phyloP scores from a whole-genome alignment of 116 monocot species.

The Dioscorea cayenensis region DNA sequence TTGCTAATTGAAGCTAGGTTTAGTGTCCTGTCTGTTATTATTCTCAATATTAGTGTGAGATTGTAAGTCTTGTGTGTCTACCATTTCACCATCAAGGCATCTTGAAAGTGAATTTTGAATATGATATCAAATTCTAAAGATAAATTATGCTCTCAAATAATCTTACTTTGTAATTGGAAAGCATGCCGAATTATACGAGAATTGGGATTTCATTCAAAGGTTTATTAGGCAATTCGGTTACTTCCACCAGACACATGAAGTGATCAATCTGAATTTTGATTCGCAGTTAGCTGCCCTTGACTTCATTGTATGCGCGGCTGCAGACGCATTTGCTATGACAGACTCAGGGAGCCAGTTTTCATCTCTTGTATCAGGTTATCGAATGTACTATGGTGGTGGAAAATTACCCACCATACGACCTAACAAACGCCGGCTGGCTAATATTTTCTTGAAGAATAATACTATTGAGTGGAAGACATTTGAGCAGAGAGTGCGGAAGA shows the following conservation, averaged over 20 bases:
- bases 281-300: slow-evolving; percentile 89
- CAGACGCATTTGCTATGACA: slow-evolving; percentile 95
- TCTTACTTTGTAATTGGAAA: too few relatives aligned
- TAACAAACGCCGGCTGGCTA: slow-evolving; percentile 79
- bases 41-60: too few relatives aligned
- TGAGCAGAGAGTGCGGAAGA: slow-evolving; percentile 69
- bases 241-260: not conserved
- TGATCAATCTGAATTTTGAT: not conserved
- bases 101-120: too few relatives aligned
- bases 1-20: too few relatives aligned
- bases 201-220: too few relatives aligned
- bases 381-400: slow-evolving; percentile 84
- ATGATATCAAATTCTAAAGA: too few relatives aligned
- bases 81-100: too few relatives aligned
- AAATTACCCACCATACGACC: slow-evolving; percentile 71
- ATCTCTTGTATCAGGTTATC: slow-evolving; percentile 79
- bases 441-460: slow-evolving; percentile 57
- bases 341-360: slow-evolving; percentile 98
- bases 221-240: too few relatives aligned
- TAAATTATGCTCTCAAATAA: too few relatives aligned
- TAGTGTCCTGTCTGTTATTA: too few relatives aligned
- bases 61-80: too few relatives aligned
- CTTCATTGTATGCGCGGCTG: slow-evolving; percentile 84
- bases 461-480: slow-evolving; percentile 91
- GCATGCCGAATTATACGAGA: too few relatives aligned